Conservation (phyloP, 2,329 filamentous ascomycete species). For the Colletotrichum orchidophilum region DNA sequence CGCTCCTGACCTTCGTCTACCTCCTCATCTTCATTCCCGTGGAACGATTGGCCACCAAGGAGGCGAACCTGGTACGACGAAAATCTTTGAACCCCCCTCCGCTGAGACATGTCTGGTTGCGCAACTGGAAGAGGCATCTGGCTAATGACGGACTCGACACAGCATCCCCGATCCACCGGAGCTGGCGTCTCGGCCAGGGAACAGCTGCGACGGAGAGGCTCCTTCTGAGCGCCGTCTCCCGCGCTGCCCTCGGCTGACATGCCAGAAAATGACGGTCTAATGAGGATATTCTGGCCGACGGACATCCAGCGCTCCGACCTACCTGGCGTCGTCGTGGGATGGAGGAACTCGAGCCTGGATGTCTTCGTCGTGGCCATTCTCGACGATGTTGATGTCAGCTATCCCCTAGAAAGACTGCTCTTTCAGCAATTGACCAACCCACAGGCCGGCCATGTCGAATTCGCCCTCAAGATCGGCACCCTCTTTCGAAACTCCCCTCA, state of each 20-base stretch:
- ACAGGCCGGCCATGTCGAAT: slow-evolving; percentile 82
- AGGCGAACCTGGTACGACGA: slow-evolving; percentile 78
- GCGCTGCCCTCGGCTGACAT: slow-evolving; percentile 59
- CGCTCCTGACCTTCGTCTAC: slow-evolving; percentile 84
- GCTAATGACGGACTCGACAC: slow-evolving; percentile 36
- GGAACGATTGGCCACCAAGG: slow-evolving; percentile 81
- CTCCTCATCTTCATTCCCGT: slow-evolving; percentile 85
- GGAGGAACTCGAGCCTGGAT: slow-evolving; percentile 92
- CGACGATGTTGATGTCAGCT: slow-evolving; percentile 85
- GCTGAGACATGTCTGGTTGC: slow-evolving; percentile 24
- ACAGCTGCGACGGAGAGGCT: slow-evolving; percentile 92
- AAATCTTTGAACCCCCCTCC: slow-evolving; percentile 28
- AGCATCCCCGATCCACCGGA: slow-evolving; percentile 85
- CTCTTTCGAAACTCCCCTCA: slow-evolving; percentile 86
- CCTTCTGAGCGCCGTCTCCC: slow-evolving; percentile 72
- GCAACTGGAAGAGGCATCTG: slow-evolving; percentile 36
- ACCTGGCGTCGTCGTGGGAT: slow-evolving; percentile 91
- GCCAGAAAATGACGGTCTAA: slow-evolving; percentile 84
- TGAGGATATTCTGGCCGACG: slow-evolving; percentile 98
- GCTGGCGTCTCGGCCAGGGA: slow-evolving; percentile 93
- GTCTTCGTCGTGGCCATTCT: slow-evolving; percentile 90
- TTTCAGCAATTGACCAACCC: slow-evolving; percentile 39
- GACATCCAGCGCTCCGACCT: slow-evolving; percentile 78
- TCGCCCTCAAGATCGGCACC: slow-evolving; percentile 83
- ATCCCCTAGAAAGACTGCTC: background rate